Conservation (phyloP, 768 basidiomycete species). For the Mycena olivaceomarginata region DNA sequence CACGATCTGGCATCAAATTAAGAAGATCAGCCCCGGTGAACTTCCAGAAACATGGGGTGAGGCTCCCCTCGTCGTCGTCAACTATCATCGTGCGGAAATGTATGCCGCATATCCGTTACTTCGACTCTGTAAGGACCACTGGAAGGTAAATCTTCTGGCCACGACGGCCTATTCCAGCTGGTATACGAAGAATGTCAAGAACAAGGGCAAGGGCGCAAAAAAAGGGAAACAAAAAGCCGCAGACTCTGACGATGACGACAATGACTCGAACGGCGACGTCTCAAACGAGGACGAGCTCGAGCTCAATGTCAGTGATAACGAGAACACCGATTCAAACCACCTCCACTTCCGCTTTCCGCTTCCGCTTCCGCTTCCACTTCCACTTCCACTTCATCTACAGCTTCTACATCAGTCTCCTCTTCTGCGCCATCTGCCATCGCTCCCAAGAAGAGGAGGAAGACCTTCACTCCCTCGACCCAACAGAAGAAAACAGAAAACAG, state of each 20-base stretch:
- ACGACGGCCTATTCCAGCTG: constrained; percentile 9
- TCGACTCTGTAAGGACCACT: constrained; percentile 7
- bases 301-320: background rate
- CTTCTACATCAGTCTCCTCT: too few species aligned
- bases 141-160: constrained; percentile 13
- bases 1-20: constrained; percentile 1
- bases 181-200: constrained; percentile 12
- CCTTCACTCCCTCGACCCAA: background rate
- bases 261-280: background rate
- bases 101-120: constrained; percentile 5
- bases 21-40: background rate
- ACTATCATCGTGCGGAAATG: constrained; percentile 18
- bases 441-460: background rate
- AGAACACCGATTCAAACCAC: background rate
- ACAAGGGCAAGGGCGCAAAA: background rate
- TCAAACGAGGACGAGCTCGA: background rate
- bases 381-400: too few species aligned
- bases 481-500: background rate
- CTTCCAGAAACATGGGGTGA: constrained; percentile 11
- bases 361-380: too few species aligned
- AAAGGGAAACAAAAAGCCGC: background rate
- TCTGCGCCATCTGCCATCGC: background rate
- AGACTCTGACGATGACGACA: background rate
- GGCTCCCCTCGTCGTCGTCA: background rate
- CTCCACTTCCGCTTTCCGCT: background rate